Percentiles rank a stretch among this genome's conserved stretches.
These are phyloP conservation scores for Lactarius hatsudake DNA, from an alignment of 768 basidiomycete species.

Conservation along the genomic window DNA sequence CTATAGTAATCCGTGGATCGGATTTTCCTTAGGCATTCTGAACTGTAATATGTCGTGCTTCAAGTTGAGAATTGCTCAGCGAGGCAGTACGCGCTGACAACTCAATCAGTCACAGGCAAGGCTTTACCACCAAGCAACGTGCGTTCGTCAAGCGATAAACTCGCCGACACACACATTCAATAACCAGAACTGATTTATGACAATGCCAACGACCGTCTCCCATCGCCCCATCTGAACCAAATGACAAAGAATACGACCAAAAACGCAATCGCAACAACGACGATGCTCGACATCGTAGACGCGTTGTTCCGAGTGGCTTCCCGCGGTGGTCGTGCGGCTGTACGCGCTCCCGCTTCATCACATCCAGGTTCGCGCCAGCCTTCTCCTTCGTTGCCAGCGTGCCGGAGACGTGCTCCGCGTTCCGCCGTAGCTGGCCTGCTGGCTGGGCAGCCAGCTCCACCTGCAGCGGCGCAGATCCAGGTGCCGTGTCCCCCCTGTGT, in stretches of 20 bases:
- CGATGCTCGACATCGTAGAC: conserved; percentile 51
- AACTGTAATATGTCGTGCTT: too few relatives aligned
- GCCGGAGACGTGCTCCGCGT: conserved; percentile 15
- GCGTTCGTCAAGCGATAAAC: too few relatives aligned
- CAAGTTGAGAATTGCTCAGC: too few relatives aligned
- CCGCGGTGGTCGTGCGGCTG: conserved; percentile 49
- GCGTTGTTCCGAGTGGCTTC: conserved; percentile 53
- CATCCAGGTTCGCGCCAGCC: conserved; percentile 48
- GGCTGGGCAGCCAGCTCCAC: conserved; percentile 73
- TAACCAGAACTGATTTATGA: too few relatives aligned
- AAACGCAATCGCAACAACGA: conserved; percentile 63
- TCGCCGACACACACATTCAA: too few relatives aligned
- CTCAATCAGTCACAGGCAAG: too few relatives aligned
- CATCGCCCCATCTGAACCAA: conserved; percentile 48
- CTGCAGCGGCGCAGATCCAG: conserved; percentile 43
- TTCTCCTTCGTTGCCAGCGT: conserved; percentile 53
- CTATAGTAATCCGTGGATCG: too few relatives aligned
- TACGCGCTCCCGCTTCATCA: conserved; percentile 56
- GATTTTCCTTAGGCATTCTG: too few relatives aligned
- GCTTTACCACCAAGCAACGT: too few relatives aligned
- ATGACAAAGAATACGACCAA: conserved; percentile 65
- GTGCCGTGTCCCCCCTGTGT: not conserved
- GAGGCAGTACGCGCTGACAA: too few relatives aligned
- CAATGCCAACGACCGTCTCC: too few relatives aligned
- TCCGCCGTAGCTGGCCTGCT: conserved; percentile 57